Percentiles rank a stretch among this genome's conserved stretches.
Conservation (phyloP, 495 filamentous ascomycete species). For the Wilcoxina mikolae region DNA sequence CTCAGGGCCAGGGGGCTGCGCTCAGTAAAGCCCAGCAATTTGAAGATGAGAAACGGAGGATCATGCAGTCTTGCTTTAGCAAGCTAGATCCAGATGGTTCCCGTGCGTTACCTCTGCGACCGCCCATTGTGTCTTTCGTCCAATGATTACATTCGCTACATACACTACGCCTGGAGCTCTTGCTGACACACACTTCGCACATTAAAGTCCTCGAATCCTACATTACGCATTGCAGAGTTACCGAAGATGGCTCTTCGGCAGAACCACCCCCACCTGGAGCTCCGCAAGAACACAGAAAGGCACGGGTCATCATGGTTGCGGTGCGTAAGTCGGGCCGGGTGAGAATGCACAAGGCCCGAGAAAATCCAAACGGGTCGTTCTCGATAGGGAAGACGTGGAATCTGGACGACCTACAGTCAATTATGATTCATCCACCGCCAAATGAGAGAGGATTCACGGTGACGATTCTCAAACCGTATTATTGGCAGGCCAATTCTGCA, state of each 20-base stretch:
- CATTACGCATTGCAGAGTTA: slow-evolving; percentile 87
- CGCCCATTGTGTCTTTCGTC: background rate
- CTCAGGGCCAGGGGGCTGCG: slow-evolving; percentile 2
- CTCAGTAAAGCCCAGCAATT: slow-evolving; percentile 72
- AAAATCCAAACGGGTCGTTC: slow-evolving; percentile 84
- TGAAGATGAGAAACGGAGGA: slow-evolving; percentile 88
- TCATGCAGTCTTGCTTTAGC: slow-evolving; percentile 78
- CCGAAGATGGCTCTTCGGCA: slow-evolving; percentile 66
- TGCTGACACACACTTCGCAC: slow-evolving; percentile 27
- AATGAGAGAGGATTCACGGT: slow-evolving; percentile 73
- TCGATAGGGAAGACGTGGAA: slow-evolving; percentile 98
- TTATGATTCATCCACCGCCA: slow-evolving; percentile 59
- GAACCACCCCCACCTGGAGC: slow-evolving; percentile 59
- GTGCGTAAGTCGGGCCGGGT: slow-evolving; percentile 85
- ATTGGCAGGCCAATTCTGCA: slow-evolving; percentile 79
- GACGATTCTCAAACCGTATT: slow-evolving; percentile 83
- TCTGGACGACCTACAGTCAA: slow-evolving; percentile 65
- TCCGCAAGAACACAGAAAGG: slow-evolving; percentile 61
- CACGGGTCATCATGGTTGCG: slow-evolving; percentile 76
- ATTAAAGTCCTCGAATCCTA: slow-evolving; percentile 66
- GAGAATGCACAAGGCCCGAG: slow-evolving; percentile 88
- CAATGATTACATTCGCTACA: background rate
- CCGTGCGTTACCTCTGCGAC: slow-evolving; percentile 1
- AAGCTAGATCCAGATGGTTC: slow-evolving; percentile 49
- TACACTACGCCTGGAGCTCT: background rate